Evolutionary conservation across 805 yeast genomes (phyloP), one percentile per base, ranked within the genome.

Genomic region (Lipomyces orientalis): DNA sequence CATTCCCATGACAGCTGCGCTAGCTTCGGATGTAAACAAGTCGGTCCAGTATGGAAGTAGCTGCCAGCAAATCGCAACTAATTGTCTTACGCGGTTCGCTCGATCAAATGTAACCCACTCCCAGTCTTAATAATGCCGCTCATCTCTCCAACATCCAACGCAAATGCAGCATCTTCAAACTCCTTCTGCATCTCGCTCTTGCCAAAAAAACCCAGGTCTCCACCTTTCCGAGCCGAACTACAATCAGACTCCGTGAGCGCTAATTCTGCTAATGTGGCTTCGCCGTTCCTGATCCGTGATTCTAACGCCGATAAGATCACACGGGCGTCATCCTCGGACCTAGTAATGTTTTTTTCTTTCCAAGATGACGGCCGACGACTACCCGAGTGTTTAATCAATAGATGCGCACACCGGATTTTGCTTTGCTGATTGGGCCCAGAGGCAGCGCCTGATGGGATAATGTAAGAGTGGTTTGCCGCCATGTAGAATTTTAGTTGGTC

Each of bases 151-250:
- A 92, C 88, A 71, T 90, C 86, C 71, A 95, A 81, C 4, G 80
- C 88, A 77, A 90, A 94, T 1, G 97, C 88, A 1, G 95, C 97
- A 67, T 88, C 88, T 79, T 95, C 99, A 76, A 95, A 95, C 66
- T 89, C 81, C 46, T 97, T 97, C 79, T 95, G 98, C 99, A 95
- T 95, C 74, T 89, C 93, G 52, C 97, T 97, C 68, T 84, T 87
- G 31, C 90, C 91, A 76, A 95, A 95, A 75, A 81, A 87, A 0
- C 99, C 98, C 74, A 95, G 82, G 77, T 95, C 99, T 58, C 99
- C 99, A 25, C 93, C 92, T 75, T 90, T 88, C 58, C 89, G 82
- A 74, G 90, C 96, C 10, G 96, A 89, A 19, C 90, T 86, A 78
- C 98, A 93, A 77, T 94, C 99, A 70, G 96, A 89, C 77, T 91